Evolutionary conservation across 2,329 filamentous ascomycete genomes (phyloP).

Genomic region (Bertia moriformis): DNA sequence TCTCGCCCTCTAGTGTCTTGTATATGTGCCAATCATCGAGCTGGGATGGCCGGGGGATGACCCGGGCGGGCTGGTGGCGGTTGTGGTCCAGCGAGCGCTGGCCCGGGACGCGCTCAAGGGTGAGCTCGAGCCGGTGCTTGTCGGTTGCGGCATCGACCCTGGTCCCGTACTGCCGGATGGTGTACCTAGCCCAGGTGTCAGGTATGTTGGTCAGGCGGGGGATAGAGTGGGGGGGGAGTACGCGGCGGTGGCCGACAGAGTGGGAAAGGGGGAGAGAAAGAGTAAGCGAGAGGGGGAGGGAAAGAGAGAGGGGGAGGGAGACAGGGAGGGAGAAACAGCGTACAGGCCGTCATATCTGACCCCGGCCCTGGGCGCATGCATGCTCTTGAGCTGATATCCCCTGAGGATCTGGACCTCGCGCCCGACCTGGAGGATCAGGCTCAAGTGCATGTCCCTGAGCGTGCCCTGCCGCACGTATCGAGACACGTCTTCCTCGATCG

Average conservation of each 20-base stretch:
- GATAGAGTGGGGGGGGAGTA: slow-evolving; percentile 1
- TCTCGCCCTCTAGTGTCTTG: slow-evolving; percentile 27
- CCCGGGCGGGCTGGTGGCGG: too few relatives aligned
- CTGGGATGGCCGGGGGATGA: slow-evolving; percentile 36
- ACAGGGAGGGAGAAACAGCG: slow-evolving; percentile 17
- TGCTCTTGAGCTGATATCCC: too few relatives aligned
- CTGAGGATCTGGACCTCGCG: too few relatives aligned
- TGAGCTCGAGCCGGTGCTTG: slow-evolving; percentile 26
- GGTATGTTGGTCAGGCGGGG: background rate
- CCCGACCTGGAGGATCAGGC: too few relatives aligned
- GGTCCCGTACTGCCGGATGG: slow-evolving; percentile 28
- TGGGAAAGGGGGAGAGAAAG: background rate
- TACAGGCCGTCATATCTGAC: too few relatives aligned
- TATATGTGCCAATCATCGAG: slow-evolving; percentile 40
- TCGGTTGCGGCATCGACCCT: slow-evolving; percentile 22
- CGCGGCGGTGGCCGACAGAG: slow-evolving; percentile 31
- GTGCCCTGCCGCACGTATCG: too few relatives aligned
- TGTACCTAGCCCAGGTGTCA: slow-evolving; percentile 24
- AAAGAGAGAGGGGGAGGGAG: too few relatives aligned
- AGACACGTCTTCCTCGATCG: too few relatives aligned
- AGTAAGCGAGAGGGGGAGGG: background rate
- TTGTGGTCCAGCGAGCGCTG: slow-evolving; percentile 27
- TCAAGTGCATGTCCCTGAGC: too few relatives aligned
- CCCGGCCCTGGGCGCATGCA: too few relatives aligned
- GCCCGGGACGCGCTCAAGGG: slow-evolving; percentile 24